Conservation (phyloP, 2,329 filamentous ascomycete species). For the Aspergillus pseudonomiae region DNA sequence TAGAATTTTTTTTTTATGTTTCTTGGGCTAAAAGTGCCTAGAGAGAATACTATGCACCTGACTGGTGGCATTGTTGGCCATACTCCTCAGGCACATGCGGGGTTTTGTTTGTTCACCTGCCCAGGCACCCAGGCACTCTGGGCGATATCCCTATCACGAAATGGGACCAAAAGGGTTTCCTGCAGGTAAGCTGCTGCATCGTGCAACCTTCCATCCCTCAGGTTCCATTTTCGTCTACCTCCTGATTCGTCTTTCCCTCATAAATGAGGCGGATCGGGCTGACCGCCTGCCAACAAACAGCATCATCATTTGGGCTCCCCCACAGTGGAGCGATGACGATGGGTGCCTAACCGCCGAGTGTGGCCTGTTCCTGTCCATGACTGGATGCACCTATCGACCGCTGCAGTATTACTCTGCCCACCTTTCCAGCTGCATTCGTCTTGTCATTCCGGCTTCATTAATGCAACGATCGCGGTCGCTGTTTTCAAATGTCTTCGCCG, state of each 20-base stretch:
- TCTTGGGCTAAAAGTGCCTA: neutral
- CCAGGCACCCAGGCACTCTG: neutral
- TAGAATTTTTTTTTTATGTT: neutral
- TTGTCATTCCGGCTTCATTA: conserved; percentile 6
- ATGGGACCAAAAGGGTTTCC: neutral
- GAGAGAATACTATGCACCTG: neutral
- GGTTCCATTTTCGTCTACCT: neutral
- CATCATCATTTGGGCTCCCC: conserved; percentile 23
- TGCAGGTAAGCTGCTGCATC: neutral
- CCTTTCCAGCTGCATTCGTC: conserved; percentile 1
- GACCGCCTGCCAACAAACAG: conserved; percentile 17
- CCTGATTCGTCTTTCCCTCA: conserved; percentile 1
- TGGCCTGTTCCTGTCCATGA: conserved; percentile 17
- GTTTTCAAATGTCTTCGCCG: conserved; percentile 21
- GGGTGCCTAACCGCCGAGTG: conserved; percentile 26
- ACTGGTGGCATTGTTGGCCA: neutral
- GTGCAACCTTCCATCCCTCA: neutral
- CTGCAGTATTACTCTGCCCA: neutral
- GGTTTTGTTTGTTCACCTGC: conserved; percentile 1
- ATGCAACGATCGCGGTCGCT: conserved; percentile 18
- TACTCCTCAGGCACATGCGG: neutral
- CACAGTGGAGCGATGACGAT: conserved; percentile 25
- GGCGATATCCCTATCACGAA: neutral
- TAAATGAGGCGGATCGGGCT: conserved; percentile 20
- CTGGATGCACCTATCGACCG: neutral